These are phyloP conservation scores for Fusarium sarcochroum DNA, from an alignment of 2,329 filamentous ascomycete species.

Conservation along the genomic window DNA sequence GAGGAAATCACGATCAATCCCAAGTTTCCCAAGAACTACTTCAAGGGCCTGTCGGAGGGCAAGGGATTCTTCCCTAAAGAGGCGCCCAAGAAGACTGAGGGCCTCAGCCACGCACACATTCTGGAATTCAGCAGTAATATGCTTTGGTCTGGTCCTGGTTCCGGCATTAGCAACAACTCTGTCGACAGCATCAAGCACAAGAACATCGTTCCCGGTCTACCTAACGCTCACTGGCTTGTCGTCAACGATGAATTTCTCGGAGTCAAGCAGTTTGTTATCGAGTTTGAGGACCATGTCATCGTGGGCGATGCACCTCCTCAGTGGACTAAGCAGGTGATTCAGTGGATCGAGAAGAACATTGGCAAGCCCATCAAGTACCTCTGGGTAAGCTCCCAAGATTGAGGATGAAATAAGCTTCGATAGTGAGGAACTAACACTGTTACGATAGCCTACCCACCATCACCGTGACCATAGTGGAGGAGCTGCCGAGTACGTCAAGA, in stretches of 20 bases:
- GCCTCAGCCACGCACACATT: constrained; percentile 11
- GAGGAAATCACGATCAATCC: constrained; percentile 11
- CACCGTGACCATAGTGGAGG: constrained; percentile 33
- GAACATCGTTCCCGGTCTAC: neutral
- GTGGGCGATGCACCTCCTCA: constrained; percentile 30
- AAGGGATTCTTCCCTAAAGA: constrained; percentile 14
- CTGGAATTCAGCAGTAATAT: constrained; percentile 34
- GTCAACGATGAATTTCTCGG: constrained; percentile 15
- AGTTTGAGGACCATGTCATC: constrained; percentile 32
- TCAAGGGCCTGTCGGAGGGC: neutral
- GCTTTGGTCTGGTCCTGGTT: constrained; percentile 13
- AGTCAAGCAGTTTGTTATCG: constrained; percentile 32
- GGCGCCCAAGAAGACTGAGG: neutral
- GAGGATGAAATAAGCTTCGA: fast-evolving
- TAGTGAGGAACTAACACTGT: neutral
- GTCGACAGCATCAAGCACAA: constrained; percentile 5
- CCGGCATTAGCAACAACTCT: neutral
- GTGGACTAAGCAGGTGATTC: constrained; percentile 7
- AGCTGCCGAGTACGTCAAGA: constrained; percentile 9
- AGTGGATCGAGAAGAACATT: constrained; percentile 24
- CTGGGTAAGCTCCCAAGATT: constrained; percentile 11
- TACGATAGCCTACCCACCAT: constrained; percentile 28
- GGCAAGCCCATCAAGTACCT: constrained; percentile 24
- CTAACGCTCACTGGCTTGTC: constrained; percentile 28
- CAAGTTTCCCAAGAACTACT: neutral